Evolutionary conservation across 345 rosid genomes (phyloP), one percentile per base, ranked within the genome.

Genomic region (Balakata baccata): DNA sequence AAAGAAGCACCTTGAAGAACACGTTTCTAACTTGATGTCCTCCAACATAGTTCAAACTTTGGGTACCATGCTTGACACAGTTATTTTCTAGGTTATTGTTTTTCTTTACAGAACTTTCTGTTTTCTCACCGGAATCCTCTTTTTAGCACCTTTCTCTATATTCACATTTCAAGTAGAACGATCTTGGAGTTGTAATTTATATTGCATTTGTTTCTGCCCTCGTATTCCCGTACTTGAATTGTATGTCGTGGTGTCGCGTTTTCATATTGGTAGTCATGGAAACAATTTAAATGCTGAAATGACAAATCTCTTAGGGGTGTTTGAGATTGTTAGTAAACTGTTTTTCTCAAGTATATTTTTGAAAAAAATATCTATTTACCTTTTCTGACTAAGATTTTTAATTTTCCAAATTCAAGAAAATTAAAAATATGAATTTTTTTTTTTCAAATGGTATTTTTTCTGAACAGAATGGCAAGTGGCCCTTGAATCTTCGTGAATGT

Each of bases 61-160:
- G 74, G 98, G 99, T 63, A 93, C 98, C 56, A 95, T 95, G 98
- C 94, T 95, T 0, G 99, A 93, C 83, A 95, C 98, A 7, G 98
- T 95, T 39, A 94, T 91, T 64, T 95, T 93, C 81, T 95, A 85
- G 80, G 51, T 13, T 7, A 20, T 38, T 29, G 2, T 56, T 22
- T 51, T 1, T 3, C 29, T 45, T 65, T 11, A 43, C 46, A 43
- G 5, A 43, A 47, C 50, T 4, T 37, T 68, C 52, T 68, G 29
- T 68, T n/a, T 38, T 37, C 11, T 23, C 46, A 20, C 69, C 46
- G 6, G 9, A 41, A n/a, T 65, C 17, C 29, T 25, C 37, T 63
- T 18, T n/a, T 61, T 37, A 51, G 56, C 17, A 29, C 43, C 34
- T 29, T 29, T 29, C 13, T 57, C 13, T 57, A n/a, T 20, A 8